A percentile compares a stretch with the other conserved stretches of the same genome.
phyloP scores from a whole-genome alignment of 768 basidiomycete genomes.

The Hypholoma sublateritium region DNA sequence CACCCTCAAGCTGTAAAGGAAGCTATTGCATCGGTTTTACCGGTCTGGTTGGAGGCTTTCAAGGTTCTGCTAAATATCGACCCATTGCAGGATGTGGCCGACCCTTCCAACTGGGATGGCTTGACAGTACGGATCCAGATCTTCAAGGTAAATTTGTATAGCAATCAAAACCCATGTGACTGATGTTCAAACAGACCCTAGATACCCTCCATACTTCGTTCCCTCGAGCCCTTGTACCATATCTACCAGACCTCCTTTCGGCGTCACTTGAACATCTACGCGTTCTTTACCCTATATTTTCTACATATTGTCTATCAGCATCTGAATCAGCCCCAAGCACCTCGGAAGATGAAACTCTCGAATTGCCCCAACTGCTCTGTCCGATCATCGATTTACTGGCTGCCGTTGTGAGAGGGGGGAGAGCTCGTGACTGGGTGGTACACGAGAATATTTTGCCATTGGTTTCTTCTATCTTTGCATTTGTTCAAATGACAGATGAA shows the following conservation, averaged over 20 bases:
- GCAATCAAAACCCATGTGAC: neutral
- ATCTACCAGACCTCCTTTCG: slow-evolving; percentile 60
- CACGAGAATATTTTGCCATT: slow-evolving; percentile 48
- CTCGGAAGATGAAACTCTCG: slow-evolving; percentile 74
- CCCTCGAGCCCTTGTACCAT: slow-evolving; percentile 64
- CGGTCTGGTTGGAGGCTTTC: slow-evolving; percentile 92
- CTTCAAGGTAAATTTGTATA: slow-evolving; percentile 61
- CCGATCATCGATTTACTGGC: slow-evolving; percentile 82
- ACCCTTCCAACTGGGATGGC: slow-evolving; percentile 73
- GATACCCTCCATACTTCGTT: slow-evolving; percentile 82
- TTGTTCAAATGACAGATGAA: slow-evolving; percentile 86
- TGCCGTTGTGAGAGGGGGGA: slow-evolving; percentile 61
- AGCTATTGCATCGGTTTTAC: slow-evolving; percentile 76
- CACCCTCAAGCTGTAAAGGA: slow-evolving; percentile 86
- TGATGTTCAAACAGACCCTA: slow-evolving; percentile 55
- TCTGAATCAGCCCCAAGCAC: slow-evolving; percentile 57
- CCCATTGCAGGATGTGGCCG: slow-evolving; percentile 59
- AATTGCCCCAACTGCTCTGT: slow-evolving; percentile 74
- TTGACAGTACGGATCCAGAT: slow-evolving; percentile 79
- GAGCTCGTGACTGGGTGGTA: slow-evolving; percentile 64
- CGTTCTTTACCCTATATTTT: slow-evolving; percentile 57
- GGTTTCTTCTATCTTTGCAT: slow-evolving; percentile 59
- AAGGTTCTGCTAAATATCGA: slow-evolving; percentile 69
- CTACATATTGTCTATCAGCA: slow-evolving; percentile 58
- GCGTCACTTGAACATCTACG: slow-evolving; percentile 61